Conservation (phyloP, 1,139 yeast genomes). For the Candida tunisiensis region DNA sequence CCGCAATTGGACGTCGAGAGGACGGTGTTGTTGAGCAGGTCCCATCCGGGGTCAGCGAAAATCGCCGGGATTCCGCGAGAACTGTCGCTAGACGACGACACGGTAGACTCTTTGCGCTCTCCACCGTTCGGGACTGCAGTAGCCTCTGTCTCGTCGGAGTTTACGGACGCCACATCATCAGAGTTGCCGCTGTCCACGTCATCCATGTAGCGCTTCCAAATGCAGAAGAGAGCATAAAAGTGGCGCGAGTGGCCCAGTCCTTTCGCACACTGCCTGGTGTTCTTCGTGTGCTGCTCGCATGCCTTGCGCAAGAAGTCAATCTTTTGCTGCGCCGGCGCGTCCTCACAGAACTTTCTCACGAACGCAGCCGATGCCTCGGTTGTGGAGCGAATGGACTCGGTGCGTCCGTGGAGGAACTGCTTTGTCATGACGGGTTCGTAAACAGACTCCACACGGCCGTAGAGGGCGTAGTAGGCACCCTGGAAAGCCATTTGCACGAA, state of each 20-base stretch:
- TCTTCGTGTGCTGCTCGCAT: slow-evolving; percentile 49
- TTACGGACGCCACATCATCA: slow-evolving; percentile 4
- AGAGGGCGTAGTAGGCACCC: slow-evolving; percentile 79
- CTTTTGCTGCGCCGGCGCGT: slow-evolving; percentile 44
- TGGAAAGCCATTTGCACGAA: slow-evolving; percentile 91
- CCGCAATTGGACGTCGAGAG: slow-evolving; percentile 61
- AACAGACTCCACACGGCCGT: slow-evolving; percentile 86
- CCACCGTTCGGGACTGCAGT: slow-evolving; percentile 5
- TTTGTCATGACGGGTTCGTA: slow-evolving; percentile 97
- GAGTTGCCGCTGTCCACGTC: slow-evolving; percentile 13
- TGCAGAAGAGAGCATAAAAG: slow-evolving; percentile 69
- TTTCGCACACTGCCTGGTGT: slow-evolving; percentile 49
- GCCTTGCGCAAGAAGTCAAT: slow-evolving; percentile 47
- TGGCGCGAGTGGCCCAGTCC: slow-evolving; percentile 90
- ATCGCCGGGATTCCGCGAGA: slow-evolving; percentile 33
- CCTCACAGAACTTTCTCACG: slow-evolving; percentile 74
- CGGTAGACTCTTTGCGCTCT: slow-evolving; percentile 4
- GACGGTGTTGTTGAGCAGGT: slow-evolving; percentile 46
- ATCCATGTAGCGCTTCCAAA: slow-evolving; percentile 67
- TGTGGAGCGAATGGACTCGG: slow-evolving; percentile 82
- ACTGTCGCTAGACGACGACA: slow-evolving; percentile 4
- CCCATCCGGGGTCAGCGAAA: slow-evolving; percentile 72
- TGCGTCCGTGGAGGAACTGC: slow-evolving; percentile 71
- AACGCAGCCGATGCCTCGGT: slow-evolving; percentile 65
- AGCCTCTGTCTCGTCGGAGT: slow-evolving; percentile 1